A percentile compares a stretch with the other conserved stretches of the same genome.
phyloP scores from a whole-genome alignment of 805 yeast species.

The Zygosaccharomyces pseudorouxii region DNA sequence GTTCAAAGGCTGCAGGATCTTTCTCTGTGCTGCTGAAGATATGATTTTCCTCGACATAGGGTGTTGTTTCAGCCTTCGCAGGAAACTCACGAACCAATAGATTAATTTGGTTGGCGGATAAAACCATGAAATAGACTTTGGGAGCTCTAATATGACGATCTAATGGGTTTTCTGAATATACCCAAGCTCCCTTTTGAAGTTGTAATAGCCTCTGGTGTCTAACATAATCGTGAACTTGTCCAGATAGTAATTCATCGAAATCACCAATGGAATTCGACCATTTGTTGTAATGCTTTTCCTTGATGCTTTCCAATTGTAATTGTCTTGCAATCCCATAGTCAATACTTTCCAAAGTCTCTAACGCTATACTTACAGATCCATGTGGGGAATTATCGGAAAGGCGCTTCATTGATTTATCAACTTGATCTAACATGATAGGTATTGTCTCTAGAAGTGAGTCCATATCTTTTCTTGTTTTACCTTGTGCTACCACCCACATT shows the following conservation, averaged over 20 bases:
- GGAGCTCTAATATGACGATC: constrained; percentile 27
- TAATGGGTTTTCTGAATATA: constrained; percentile 55
- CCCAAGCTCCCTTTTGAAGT: constrained; percentile 78
- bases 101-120: constrained; percentile 63
- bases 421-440: constrained; percentile 37
- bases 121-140: constrained; percentile 50
- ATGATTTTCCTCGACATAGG: constrained; percentile 57
- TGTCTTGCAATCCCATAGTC: constrained; percentile 50
- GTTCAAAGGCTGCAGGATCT: constrained; percentile 8
- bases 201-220: constrained; percentile 69
- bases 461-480: constrained; percentile 48
- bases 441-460: constrained; percentile 47
- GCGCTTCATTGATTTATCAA: constrained; percentile 26
- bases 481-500: constrained; percentile 57
- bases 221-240: constrained; percentile 65
- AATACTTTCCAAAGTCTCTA: constrained; percentile 36
- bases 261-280: constrained; percentile 46
- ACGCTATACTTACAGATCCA: constrained; percentile 8
- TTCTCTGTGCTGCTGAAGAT: constrained; percentile 14
- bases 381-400: constrained; percentile 12
- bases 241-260: constrained; percentile 47
- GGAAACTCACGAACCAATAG: constrained; percentile 57
- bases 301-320: constrained; percentile 46
- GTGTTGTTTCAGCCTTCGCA: constrained; percentile 43
- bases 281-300: constrained; percentile 32